Evolutionary conservation across 768 basidiomycete genomes (phyloP).

Genomic region (Suillus bovinus): DNA sequence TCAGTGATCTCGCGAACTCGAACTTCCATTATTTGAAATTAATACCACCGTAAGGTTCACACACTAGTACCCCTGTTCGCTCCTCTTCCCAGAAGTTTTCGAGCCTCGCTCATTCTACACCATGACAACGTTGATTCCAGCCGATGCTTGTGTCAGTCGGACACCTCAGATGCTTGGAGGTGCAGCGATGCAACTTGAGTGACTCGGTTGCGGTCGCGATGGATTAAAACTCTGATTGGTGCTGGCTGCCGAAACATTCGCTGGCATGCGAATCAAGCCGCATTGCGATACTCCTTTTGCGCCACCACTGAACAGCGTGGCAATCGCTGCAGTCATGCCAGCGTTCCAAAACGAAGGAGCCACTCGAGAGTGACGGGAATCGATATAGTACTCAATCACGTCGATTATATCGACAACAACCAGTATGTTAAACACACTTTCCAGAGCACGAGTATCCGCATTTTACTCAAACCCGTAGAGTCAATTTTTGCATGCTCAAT

Average conservation of each 20-base stretch:
- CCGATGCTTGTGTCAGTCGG: neutral
- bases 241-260: neutral
- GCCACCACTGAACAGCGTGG: neutral
- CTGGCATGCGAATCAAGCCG: neutral
- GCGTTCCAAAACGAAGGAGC: neutral
- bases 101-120: no score
- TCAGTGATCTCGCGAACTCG: neutral
- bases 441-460: neutral
- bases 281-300: neutral
- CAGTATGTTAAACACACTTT: neutral
- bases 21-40: neutral
- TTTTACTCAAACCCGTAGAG: neutral
- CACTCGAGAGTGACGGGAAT: neutral
- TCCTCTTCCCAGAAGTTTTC: neutral
- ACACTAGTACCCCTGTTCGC: neutral
- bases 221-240: neutral
- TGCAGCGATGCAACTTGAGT: neutral
- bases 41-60: neutral
- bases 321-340: neutral
- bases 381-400: neutral
- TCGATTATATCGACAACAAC: neutral
- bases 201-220: neutral
- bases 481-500: neutral
- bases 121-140: no score
- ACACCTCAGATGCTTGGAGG: neutral